Evolutionary conservation across 192 early-diverging fungal species (phyloP).

Genomic region (Haplosporangium gracile): DNA sequence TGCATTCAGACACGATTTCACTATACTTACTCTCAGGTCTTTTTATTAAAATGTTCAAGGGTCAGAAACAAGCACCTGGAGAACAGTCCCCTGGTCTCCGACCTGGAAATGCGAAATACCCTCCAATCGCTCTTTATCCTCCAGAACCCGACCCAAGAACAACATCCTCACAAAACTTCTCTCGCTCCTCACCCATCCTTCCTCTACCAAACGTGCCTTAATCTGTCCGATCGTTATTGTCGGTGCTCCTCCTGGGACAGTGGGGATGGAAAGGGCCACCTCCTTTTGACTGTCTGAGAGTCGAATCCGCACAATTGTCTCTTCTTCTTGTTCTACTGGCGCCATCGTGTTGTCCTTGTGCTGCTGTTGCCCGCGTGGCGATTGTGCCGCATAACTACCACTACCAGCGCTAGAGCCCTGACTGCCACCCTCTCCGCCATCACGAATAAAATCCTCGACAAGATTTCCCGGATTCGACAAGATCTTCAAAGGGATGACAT

Average conservation of each 20-base stretch:
- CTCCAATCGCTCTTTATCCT: constrained; percentile 16
- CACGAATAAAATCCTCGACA: not conserved
- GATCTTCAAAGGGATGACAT: not conserved
- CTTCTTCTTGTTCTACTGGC: not conserved
- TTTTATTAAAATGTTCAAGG: not conserved
- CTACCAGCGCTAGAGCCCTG: not conserved
- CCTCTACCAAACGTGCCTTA: not conserved
- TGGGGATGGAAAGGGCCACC: not conserved
- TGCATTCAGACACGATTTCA: too few relatives aligned
- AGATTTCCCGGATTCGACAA: not conserved
- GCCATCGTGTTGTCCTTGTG: not conserved
- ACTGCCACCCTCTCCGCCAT: not conserved
- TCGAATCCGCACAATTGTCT: not conserved
- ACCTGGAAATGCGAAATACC: constrained; percentile 3
- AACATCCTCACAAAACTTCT: not conserved
- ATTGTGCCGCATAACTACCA: not conserved
- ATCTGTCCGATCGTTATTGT: not conserved
- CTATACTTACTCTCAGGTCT: not conserved
- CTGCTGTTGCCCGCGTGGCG: not conserved
- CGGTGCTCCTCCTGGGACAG: too few relatives aligned
- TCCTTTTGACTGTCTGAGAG: not conserved
- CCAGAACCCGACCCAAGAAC: constrained; percentile 15
- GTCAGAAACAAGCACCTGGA: not conserved
- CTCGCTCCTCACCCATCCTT: not conserved
- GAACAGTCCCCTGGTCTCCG: not conserved